Base-by-base conservation (phyloP, 768 basidiomycete genomes). In the Termitomyces sp. region DNA sequence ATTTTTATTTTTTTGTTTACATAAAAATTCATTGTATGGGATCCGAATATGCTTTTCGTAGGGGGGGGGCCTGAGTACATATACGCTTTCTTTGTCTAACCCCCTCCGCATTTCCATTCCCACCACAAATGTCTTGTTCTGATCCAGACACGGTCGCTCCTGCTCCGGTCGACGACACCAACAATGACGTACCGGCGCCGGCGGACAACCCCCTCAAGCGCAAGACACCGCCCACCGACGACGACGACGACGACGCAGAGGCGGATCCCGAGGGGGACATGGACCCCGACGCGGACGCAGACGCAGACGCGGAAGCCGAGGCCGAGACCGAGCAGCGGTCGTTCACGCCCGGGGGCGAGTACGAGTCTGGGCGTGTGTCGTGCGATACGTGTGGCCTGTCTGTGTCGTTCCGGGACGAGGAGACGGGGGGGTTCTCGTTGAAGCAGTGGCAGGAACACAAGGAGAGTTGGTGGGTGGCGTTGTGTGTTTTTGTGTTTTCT, bases 361-460 rank as follows among this genome's bases (percentile, higher is more conserved):
- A 89, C 76, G 83, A 83, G 67, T 77, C 82, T 0, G 88, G 88
- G 20, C 82, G 80, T 54, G 83, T 92, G 61, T 79, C 81, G 52
- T 91, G 89, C 72, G 84, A 86, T 62, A 75, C 77, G 8, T 92
- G 90, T 67, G 81, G 83, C 10, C 75, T 79, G 29, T 76, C 79
- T 12, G 82, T 92, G 56, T 83, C 87, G 4, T 87, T 90, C 71
- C 79, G 88, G 29, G 88, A 91, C 71, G 85, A 86, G 37, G 70
- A 73, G 12, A 80, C 84, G 37, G 84, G 84, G 2, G 83, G 76
- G 3, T 90, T 91, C 70, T 88, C 88, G 42, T 72, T 85, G 45
- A 82, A 83, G 66, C 84, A 85, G 49, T 91, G 89, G 90, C 84
- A 86, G 38, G 81, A 84, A 14, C 89, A 91, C 73, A 81, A 82